phyloP scores from a whole-genome alignment of 192 early-diverging fungal species.

The Coemansia sp. region DNA sequence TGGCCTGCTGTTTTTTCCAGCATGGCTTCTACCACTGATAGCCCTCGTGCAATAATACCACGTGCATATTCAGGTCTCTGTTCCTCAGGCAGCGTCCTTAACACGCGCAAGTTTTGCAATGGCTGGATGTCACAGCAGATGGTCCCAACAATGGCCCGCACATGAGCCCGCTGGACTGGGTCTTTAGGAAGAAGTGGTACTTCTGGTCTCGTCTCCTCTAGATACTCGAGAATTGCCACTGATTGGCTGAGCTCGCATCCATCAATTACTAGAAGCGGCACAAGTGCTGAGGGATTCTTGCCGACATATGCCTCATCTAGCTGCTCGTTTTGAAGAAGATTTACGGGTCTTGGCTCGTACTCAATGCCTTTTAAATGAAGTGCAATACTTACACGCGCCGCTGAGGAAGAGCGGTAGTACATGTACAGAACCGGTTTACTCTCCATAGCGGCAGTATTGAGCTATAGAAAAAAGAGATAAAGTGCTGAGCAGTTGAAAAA shows the following conservation, averaged over 20 bases:
- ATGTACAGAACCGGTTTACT: constrained; percentile 61
- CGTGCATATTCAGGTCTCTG: constrained; percentile 42
- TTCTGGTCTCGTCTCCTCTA: constrained; percentile 76
- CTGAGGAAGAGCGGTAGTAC: constrained; percentile 76
- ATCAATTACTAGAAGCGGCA: constrained; percentile 68
- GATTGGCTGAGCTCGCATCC: constrained; percentile 64
- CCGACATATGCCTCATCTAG: constrained; percentile 56
- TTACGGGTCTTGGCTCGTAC: constrained; percentile 64
- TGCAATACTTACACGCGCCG: constrained; percentile 73
- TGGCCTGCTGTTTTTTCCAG: constrained; percentile 64
- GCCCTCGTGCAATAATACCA: constrained; percentile 61
- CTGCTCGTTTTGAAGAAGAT: constrained; percentile 77
- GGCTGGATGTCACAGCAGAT: constrained; percentile 88
- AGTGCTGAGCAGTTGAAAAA: too few relatives aligned
- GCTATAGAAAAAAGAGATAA: not conserved
- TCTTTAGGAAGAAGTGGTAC: constrained; percentile 73
- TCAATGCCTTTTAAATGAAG: constrained; percentile 74
- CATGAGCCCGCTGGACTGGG: constrained; percentile 61
- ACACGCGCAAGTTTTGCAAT: constrained; percentile 76
- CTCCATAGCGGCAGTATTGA: not conserved
- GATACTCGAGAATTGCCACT: constrained; percentile 80
- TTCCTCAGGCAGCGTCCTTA: constrained; percentile 60
- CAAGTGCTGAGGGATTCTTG: constrained; percentile 66
- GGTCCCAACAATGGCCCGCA: constrained; percentile 67
- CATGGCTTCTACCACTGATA: constrained; percentile 66